A percentile compares a stretch with the other conserved stretches of the same genome.
Evolutionary conservation across 2,329 filamentous ascomycete species (phyloP).

Genomic region (Hypoxylon sp.): DNA sequence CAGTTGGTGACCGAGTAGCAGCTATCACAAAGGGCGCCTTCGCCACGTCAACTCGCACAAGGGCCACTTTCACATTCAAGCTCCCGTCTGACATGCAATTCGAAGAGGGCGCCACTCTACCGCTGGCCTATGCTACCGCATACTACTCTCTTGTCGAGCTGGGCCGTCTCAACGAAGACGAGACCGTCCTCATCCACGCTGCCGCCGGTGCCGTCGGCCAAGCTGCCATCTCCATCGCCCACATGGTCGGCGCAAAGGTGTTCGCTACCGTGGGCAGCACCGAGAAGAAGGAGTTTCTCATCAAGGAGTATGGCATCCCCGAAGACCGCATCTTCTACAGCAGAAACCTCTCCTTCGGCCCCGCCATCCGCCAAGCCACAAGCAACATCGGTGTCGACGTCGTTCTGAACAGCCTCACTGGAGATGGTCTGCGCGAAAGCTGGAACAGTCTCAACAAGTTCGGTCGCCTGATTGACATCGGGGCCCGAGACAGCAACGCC

Average conservation of each 20-base stretch:
- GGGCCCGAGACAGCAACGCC: conserved; percentile 44
- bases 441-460: conserved; percentile 51
- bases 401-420: conserved; percentile 48
- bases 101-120: conserved; percentile 48
- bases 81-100: conserved; percentile 48
- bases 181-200: conserved; percentile 48
- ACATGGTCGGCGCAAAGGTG: conserved; percentile 49
- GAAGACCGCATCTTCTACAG: conserved; percentile 50
- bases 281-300: conserved; percentile 49
- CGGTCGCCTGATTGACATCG: conserved; percentile 50
- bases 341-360: conserved; percentile 46
- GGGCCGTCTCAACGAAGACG: conserved; percentile 46
- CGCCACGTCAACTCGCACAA: conserved; percentile 47
- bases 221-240: conserved; percentile 48
- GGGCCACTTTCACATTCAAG: conserved; percentile 49
- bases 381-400: conserved; percentile 46
- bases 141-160: conserved; percentile 49
- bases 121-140: conserved; percentile 47
- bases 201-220: conserved; percentile 50
- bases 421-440: conserved; percentile 49
- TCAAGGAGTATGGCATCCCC: conserved; percentile 46
- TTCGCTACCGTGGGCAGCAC: conserved; percentile 47
- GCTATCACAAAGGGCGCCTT: conserved; percentile 56
- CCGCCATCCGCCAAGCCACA: conserved; percentile 45
- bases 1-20: conserved; percentile 49